Evolutionary conservation across 2,329 filamentous ascomycete species (phyloP), one percentile per base, ranked within the genome.

Genomic region (Verticillium tricorpus): DNA sequence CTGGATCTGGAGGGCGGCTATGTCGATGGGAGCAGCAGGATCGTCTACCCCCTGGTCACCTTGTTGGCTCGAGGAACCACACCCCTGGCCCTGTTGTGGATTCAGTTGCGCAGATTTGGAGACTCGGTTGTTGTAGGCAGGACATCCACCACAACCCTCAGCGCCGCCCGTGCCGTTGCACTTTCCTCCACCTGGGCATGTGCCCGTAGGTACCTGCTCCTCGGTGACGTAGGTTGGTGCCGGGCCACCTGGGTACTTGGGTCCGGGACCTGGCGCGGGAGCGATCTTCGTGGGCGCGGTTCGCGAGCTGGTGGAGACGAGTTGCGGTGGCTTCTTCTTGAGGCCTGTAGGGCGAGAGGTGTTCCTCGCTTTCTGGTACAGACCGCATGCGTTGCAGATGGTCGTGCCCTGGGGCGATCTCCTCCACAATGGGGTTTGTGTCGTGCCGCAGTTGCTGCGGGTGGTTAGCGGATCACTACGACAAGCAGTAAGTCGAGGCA

Each of bases 131-230:
- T 99, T 99, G 81, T 92, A 99, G 2, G 95, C 95, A 39, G 95
- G 95, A 72, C 95, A 99, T 14, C 95, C 95, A 73, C 92, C 93
- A 74, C 95, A 99, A 22, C 93, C 94, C 72, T 96, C 92, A 35
- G 95, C 93, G 60, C 95, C 95, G 55, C 95, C 95, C 25, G 95
- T 98, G 57, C 95, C 95, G 73, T 99, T 98, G 74, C 95, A 99
- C 62, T 90, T 90, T 45, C 95, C 95, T 65, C 94, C 94, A 40
- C 95, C 95, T 15, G 95, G 95, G 74, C 95, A 99, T 14, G 93
- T 96, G n/a, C 95, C 95, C 54, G 87, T 85, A 5, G 88, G 80
- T 55, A 85, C 88, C 67, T 91, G 87, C 70, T 93, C 90, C 5
- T 89, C 89, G 22, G 90, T 83, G 58, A 95, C 89, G 71, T 93